Conservation (phyloP, 352 stramenopile genomes). For the Pythium brachiatum region DNA sequence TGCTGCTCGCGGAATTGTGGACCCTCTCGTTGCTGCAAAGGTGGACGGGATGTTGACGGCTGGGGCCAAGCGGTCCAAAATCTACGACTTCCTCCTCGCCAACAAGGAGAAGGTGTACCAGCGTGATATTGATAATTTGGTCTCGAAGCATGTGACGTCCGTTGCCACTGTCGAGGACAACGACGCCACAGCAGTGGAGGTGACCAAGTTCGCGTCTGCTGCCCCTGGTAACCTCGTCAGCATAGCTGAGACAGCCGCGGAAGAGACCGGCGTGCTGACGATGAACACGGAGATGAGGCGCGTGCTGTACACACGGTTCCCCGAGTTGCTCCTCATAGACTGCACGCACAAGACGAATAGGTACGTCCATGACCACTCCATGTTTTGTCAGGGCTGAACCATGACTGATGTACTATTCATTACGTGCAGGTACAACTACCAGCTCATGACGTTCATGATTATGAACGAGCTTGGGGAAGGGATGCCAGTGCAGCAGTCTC, state of each 20-base stretch:
- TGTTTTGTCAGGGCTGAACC: not conserved
- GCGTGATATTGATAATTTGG: not conserved
- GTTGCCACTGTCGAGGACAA: not conserved
- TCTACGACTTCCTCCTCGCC: constrained; percentile 1
- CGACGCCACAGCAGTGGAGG: not conserved
- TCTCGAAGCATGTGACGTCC: not conserved
- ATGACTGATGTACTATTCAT: not conserved
- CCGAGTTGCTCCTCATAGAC: constrained; percentile 18
- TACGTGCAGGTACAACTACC: constrained; percentile 13
- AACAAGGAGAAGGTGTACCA: constrained; percentile 10
- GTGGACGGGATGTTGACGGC: not conserved
- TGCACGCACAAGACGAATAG: constrained; percentile 28
- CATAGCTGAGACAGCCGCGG: constrained; percentile 5
- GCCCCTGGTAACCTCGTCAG: not conserved
- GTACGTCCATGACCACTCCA: not conserved
- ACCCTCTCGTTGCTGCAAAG: not conserved
- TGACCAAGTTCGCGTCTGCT: not conserved
- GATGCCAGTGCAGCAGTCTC: not conserved
- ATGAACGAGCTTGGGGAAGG: constrained; percentile 9
- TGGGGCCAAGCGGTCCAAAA: not conserved
- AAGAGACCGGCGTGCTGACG: constrained; percentile 17
- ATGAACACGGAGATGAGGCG: constrained; percentile 15
- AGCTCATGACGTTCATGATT: constrained; percentile 13
- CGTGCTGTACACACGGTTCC: constrained; percentile 4
- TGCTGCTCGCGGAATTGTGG: not conserved